phyloP scores from a whole-genome alignment of 169 alveolate genomes.

The Amoebophrya sp. region DNA sequence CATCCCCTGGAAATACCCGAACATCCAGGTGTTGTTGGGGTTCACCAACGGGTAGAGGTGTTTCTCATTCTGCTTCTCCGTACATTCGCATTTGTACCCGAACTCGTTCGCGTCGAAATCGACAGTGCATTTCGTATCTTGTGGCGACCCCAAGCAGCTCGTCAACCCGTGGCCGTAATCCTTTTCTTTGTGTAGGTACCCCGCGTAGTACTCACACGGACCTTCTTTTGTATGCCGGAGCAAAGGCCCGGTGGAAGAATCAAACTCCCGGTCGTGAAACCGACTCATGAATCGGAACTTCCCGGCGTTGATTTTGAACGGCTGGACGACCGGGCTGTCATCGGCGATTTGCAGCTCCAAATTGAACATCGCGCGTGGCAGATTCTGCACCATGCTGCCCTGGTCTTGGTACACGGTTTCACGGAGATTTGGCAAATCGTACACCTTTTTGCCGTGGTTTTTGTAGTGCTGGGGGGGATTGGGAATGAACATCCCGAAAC shows the following conservation, averaged over 20 bases:
- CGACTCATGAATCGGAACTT: neutral
- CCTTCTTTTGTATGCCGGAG: neutral
- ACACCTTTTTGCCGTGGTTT: too few relatives aligned
- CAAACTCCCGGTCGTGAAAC: neutral
- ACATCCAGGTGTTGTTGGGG: neutral
- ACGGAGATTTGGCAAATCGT: too few relatives aligned
- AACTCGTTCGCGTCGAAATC: neutral
- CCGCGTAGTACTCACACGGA: neutral
- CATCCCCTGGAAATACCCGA: neutral
- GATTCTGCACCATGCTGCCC: too few relatives aligned
- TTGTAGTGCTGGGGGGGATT: too few relatives aligned
- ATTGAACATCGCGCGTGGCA: neutral
- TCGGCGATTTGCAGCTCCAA: neutral
- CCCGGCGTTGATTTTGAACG: neutral
- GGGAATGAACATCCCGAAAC: too few relatives aligned
- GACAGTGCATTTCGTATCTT: neutral
- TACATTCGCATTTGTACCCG: neutral
- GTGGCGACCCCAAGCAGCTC: neutral
- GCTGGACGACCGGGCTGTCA: neutral
- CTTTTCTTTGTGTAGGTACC: neutral
- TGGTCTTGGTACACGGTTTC: too few relatives aligned
- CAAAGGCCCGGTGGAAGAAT: neutral
- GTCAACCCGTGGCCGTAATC: neutral
- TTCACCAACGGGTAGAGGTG: neutral
- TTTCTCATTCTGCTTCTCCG: too few relatives aligned